Evolutionary conservation across 345 rosid species (phyloP), one percentile per base, ranked within the genome.

Genomic region (Gossypium raimondii): DNA sequence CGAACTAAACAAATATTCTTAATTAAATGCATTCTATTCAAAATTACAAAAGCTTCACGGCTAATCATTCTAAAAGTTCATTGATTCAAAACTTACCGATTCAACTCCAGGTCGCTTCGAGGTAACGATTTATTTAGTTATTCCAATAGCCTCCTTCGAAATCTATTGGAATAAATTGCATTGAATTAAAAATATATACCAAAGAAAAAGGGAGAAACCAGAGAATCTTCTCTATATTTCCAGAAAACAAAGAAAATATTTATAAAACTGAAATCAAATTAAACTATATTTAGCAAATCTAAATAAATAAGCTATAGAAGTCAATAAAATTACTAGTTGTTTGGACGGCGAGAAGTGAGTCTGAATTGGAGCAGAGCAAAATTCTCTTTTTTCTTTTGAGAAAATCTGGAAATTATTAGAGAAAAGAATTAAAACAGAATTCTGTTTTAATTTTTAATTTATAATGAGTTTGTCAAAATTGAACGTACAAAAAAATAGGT

Each of bases 351-450:
- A 59, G 64, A 25, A 59, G 38, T 11, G 41, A 68, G 17, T 22
- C 57, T 24, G 41, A 67, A 38, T 64, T 64, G 68, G 4, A 9
- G 24, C 68, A 64, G 25, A 64, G 70, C 70, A 18, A 65, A 66
- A 44, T 34, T 16, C 17, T 47, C 3, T 12, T 43, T 65, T n/a
- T 8, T 16, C 20, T 8, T 8, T 22, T 27, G 64, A 59, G 34
- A 59, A 59, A 59, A 25, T 59, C 64, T 25, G 41, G 64, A 27
- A 59, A 24, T 59, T 59, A 9, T n/a, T 3, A 29, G 34, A 58
- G 27, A 24, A 8, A 58, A 10, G 11, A 58, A 22, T 58, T 14
- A 58, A 58, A 58, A 24, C 38, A 11, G 38, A 58, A 58, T 11
- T 58, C 63, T 58, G 63, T 58, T 22, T 8, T 38, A 3, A 2